These are phyloP conservation scores for Fragaria nilgerrensis DNA, from an alignment of 306 rosid species.

Conservation along the genomic window DNA sequence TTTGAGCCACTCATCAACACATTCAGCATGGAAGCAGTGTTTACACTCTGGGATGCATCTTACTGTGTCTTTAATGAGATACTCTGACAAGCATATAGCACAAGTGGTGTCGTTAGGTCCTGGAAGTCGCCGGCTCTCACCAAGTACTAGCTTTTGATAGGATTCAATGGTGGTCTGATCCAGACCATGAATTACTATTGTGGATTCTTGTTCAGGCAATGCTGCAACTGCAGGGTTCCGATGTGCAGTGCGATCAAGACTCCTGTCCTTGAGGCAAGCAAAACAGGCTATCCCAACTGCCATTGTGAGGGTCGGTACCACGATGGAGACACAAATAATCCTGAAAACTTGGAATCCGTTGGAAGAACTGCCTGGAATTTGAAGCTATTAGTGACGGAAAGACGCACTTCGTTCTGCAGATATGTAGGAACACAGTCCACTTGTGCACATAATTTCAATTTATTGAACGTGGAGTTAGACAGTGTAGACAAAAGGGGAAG, in stretches of 20 bases:
- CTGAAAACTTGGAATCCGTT: conserved; percentile 34
- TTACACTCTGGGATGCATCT: conserved; percentile 73
- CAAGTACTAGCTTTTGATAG: conserved; percentile 55
- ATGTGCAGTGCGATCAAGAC: neutral
- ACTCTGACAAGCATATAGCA: conserved; percentile 70
- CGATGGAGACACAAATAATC: conserved; percentile 47
- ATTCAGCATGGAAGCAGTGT: conserved; percentile 72
- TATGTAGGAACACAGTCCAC: neutral
- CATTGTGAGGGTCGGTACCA: conserved; percentile 40
- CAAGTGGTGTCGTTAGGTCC: conserved; percentile 54
- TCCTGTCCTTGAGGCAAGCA: conserved; percentile 32
- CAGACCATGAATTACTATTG: conserved; percentile 34
- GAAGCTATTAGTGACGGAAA: conserved; percentile 17
- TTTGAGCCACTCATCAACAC: conserved; percentile 72
- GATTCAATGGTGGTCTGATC: conserved; percentile 68
- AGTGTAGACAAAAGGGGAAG: neutral
- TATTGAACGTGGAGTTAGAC: neutral
- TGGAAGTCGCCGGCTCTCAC: conserved; percentile 63
- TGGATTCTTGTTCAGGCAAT: conserved; percentile 18
- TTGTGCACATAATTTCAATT: neutral
- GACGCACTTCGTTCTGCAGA: neutral
- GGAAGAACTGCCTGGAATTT: conserved; percentile 34
- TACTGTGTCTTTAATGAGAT: conserved; percentile 53
- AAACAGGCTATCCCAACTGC: conserved; percentile 41
- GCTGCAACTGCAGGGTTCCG: conserved; percentile 36